phyloP scores from a whole-genome alignment of 192 early-diverging fungal genomes.

The Podochytrium sp. region DNA sequence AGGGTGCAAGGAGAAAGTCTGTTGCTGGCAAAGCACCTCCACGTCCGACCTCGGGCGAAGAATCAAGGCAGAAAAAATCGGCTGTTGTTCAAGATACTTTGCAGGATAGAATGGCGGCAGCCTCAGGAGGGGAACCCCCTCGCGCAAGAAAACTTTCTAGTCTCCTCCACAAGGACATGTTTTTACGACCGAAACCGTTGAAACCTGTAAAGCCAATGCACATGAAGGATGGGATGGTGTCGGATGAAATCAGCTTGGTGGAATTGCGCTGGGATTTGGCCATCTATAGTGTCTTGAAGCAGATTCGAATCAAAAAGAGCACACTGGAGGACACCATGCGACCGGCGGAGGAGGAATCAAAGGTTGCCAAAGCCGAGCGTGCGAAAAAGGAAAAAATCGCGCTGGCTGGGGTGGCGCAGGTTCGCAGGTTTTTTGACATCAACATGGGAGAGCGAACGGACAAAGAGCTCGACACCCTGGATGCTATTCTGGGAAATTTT shows the following conservation, averaged over 20 bases:
- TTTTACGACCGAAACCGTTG: neutral
- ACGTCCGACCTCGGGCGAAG: neutral
- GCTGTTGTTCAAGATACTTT: no score
- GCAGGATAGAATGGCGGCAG: no score
- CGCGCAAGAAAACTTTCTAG: neutral
- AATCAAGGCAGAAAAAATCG: neutral
- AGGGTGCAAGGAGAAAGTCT: neutral
- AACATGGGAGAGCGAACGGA: slow-evolving; percentile 1
- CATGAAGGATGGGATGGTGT: neutral
- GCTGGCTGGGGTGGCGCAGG: slow-evolving; percentile 21
- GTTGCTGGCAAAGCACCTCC: neutral
- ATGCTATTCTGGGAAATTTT: slow-evolving; percentile 26
- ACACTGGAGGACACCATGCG: neutral
- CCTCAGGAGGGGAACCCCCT: neutral
- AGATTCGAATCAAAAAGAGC: neutral
- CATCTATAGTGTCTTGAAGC: slow-evolving; percentile 7
- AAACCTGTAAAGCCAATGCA: neutral
- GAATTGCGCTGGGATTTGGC: slow-evolving; percentile 5
- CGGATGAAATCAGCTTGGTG: neutral
- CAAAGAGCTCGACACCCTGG: slow-evolving; percentile 25
- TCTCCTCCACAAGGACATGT: no score
- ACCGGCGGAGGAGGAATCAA: neutral
- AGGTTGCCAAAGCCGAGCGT: neutral
- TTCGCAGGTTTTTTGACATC: slow-evolving; percentile 23
- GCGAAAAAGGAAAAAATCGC: slow-evolving; percentile 19